Percentiles rank a stretch among this genome's conserved stretches.
Evolutionary conservation across 2,329 filamentous ascomycete genomes (phyloP).

Genomic region (Epichloe bromicola): DNA sequence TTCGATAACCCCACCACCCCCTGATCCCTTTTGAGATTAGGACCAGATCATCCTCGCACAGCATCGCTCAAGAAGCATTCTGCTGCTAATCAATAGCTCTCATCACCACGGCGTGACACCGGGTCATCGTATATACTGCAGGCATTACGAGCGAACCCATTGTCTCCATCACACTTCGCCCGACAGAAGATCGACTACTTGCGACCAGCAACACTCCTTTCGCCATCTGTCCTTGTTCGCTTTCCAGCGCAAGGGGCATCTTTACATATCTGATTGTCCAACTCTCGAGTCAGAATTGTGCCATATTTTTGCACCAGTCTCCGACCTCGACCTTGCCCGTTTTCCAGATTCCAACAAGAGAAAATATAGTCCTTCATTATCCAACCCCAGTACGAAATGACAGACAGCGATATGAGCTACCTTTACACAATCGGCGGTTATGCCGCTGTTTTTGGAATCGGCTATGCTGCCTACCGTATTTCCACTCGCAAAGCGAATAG

Average conservation of each 20-base stretch:
- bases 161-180: neutral
- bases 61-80: constrained; percentile 1
- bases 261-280: neutral
- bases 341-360: neutral
- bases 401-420: constrained; percentile 20
- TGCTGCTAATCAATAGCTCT: neutral
- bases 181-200: neutral
- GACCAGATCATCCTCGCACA: neutral
- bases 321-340: neutral
- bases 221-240: neutral
- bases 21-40: constrained; percentile 7
- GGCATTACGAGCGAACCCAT: neutral
- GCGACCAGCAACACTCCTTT: neutral
- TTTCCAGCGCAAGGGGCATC: neutral
- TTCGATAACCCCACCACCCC: constrained; percentile 5
- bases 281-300: neutral
- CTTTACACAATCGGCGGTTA: constrained; percentile 26
- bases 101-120: neutral
- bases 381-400: constrained; percentile 13
- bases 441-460: constrained; percentile 22
- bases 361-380: neutral
- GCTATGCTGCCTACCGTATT: constrained; percentile 22
- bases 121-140: neutral
- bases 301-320: neutral
- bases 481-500: constrained; percentile 23